Base-by-base conservation (phyloP, 2,329 filamentous ascomycete species). In the Achaetomium macrosporum region DNA sequence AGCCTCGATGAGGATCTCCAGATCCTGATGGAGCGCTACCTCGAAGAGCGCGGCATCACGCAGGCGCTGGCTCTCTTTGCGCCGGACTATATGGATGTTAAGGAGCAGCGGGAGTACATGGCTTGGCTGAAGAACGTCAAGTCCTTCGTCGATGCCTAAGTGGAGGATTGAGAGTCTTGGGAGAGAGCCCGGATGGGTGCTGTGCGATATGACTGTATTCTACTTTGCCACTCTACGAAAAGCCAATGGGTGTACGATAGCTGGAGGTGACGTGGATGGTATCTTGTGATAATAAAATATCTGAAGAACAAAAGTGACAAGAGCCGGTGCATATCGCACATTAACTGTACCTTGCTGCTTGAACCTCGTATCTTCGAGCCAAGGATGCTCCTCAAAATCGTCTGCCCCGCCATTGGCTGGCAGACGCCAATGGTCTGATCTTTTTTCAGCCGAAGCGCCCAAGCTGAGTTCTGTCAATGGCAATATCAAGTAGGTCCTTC, bases 91-190 rank as follows among this genome's bases (percentile, higher is more conserved):
- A 91, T 97, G 66, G 90, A 97, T 69, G 83, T 88, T 73, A 99
- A 99, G 85, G 93, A 99, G 82, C 92, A 97, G 82, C 87, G 84
- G 74, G 93, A 99, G 79, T 99, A 99, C 72, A 76, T 95, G 57
- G 76, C 80, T 61, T 99, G 95, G 93, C 76, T 99, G 70, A 81
- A 84, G 71, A 88, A 87, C 68, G 81, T 96, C 72, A 93, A 92
- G 83, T 76, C 73, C 58, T 96, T 97, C 67, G 77, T 96, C 61
- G 85, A 88, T 68, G 84, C 83, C 56, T 90, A 76, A 70, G 53
- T 11, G 39, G 47, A 37, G 16, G 20, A n/a, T 15, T 9, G 20
- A 3, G 11, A n/a, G 30, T 3, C 5, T 40, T 12, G 13, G 45
- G 20, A 35, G 35, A 16, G 8, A 20, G 15, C 6, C 16, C 37